Evolutionary conservation across 1,284 basidiomycete species (phyloP).

Genomic region (Ceratobasidium sp.): DNA sequence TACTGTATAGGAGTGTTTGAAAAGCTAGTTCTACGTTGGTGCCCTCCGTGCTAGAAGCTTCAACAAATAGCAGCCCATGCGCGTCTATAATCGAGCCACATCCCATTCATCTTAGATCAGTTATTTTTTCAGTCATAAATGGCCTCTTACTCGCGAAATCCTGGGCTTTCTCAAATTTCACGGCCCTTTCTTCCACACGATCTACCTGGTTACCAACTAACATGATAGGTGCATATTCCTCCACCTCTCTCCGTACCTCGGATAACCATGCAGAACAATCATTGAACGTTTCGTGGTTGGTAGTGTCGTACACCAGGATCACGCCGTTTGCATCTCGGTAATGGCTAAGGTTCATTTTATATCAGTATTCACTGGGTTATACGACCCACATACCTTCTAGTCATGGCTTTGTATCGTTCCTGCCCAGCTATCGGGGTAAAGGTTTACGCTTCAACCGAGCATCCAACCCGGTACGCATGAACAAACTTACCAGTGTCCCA

Average conservation of each 20-base stretch:
- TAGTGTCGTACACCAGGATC: slow-evolving; percentile 19
- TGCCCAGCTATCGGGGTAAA: neutral
- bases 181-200: neutral
- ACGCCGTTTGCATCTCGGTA: slow-evolving; percentile 23
- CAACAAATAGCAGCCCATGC: neutral
- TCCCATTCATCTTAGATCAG: too few relatives aligned
- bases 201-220: slow-evolving; percentile 30
- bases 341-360: neutral
- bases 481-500: slow-evolving; percentile 30
- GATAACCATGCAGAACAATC: slow-evolving; percentile 11
- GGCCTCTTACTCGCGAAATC: slow-evolving; percentile 16
- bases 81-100: neutral
- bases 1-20: too few relatives aligned
- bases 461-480: neutral
- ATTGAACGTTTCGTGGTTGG: slow-evolving; percentile 1
- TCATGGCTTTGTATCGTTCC: slow-evolving; percentile 6
- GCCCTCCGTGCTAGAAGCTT: neutral
- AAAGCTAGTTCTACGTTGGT: neutral
- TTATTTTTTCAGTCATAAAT: too few relatives aligned
- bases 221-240: slow-evolving; percentile 21
- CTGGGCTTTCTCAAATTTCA: slow-evolving; percentile 4
- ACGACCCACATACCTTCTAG: neutral
- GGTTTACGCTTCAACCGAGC: neutral
- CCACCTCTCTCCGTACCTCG: slow-evolving; percentile 10
- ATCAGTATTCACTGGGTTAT: neutral